Conservation (phyloP, 2,329 filamentous ascomycete genomes). For the Microcyclospora tardicrescens region DNA sequence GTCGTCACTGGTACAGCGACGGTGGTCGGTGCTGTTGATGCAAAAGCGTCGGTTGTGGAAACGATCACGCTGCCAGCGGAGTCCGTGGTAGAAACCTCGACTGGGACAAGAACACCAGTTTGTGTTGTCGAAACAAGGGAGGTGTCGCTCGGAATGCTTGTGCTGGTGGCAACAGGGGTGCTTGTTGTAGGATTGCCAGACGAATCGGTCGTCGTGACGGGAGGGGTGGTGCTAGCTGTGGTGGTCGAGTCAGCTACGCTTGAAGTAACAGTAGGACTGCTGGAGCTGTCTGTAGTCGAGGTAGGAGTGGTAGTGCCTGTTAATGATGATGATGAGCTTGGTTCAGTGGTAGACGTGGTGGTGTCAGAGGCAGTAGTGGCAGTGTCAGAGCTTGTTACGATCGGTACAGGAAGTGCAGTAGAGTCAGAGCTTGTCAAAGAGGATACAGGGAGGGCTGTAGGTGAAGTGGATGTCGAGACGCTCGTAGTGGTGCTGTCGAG, state of each 20-base stretch:
- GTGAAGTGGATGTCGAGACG: constrained; percentile 4
- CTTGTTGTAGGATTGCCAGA: constrained; percentile 8
- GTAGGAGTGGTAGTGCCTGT: constrained; percentile 11
- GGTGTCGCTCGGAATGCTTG: constrained; percentile 6
- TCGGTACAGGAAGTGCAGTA: not conserved
- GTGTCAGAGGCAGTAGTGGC: constrained; percentile 5
- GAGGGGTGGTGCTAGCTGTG: constrained; percentile 8
- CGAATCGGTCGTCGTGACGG: constrained; percentile 9
- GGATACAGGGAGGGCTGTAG: too few species aligned
- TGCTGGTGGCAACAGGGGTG: constrained; percentile 9
- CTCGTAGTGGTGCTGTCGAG: constrained; percentile 4
- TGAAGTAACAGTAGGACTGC: constrained; percentile 11
- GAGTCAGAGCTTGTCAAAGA: too few species aligned
- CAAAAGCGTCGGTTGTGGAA: constrained; percentile 28
- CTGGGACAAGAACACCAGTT: constrained; percentile 27
- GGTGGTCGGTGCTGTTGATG: constrained; percentile 18
- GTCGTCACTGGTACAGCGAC: constrained; percentile 19
- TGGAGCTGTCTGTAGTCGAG: constrained; percentile 14
- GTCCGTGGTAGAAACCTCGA: constrained; percentile 27
- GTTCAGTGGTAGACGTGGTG: constrained; percentile 1
- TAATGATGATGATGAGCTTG: constrained; percentile 1
- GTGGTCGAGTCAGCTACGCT: constrained; percentile 10
- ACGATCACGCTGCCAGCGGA: constrained; percentile 23
- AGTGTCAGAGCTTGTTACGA: not conserved
- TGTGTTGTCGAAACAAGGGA: constrained; percentile 4